phyloP scores from a whole-genome alignment of 2,329 filamentous ascomycete species.

The Paradendryphiella salina region DNA sequence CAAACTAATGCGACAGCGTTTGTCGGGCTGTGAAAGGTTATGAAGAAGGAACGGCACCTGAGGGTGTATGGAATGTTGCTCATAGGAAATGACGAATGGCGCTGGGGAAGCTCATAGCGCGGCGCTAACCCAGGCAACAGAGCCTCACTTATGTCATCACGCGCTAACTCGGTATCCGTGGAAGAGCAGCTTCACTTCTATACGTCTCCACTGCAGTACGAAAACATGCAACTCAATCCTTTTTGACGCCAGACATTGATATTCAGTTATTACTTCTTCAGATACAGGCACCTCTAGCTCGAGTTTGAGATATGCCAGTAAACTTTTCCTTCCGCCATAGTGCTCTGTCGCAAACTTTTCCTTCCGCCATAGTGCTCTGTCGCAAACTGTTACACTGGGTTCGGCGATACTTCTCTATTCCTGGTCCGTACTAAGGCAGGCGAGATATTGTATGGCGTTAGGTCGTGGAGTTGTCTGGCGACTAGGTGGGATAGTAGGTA shows the following conservation, averaged over 20 bases:
- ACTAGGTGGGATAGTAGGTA: no score
- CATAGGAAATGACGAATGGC: slow-evolving; percentile 26
- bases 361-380: neutral
- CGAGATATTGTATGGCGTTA: no score
- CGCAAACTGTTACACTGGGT: neutral
- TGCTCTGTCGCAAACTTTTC: neutral
- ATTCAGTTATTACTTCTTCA: neutral
- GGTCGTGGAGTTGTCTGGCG: no score
- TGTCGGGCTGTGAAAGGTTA: slow-evolving; percentile 1
- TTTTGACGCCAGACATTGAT: neutral
- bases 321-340: neutral
- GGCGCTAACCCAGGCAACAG: slow-evolving; percentile 17
- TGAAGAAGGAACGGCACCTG: slow-evolving; percentile 17
- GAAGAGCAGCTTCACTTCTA: neutral
- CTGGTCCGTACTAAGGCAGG: no score
- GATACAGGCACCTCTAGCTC: neutral
- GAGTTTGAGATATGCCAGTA: neutral
- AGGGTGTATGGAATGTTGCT: slow-evolving; percentile 23
- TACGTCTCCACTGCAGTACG: neutral
- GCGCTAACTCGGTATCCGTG: neutral
- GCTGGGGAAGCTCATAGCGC: slow-evolving; percentile 18
- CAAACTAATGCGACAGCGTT: slow-evolving; percentile 17
- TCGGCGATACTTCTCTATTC: no score
- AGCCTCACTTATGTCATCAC: slow-evolving; percentile 24
- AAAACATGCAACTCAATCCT: neutral